Evolutionary conservation across 495 filamentous ascomycete species (phyloP), one percentile per base, ranked within the genome.

Genomic region (Aspergillus ellipticus): DNA sequence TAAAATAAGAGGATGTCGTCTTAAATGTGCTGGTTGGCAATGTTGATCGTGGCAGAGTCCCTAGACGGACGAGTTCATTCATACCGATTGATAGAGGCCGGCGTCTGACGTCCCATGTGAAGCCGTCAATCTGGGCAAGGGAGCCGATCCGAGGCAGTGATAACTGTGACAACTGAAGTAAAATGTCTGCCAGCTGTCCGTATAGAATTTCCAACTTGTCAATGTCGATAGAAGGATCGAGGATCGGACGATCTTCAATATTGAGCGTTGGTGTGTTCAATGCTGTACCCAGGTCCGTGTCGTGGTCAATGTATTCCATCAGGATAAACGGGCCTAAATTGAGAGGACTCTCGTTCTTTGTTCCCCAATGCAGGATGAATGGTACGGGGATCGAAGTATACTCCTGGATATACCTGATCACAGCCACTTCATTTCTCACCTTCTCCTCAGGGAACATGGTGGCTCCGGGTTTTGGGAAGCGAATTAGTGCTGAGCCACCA

Each of bases 291-390:
- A 79, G 64, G 6, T 45, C 66, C 16, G 47, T 49, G 4, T 63
- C 28, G 53, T 76, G 63, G 5, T 72, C 57, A 21, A 78, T 62
- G 54, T 75, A 75, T 15, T 77, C 69, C 65, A 78, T 76, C 39
- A 80, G 57, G 33, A 64, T 62, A 17, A 66, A 66, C 16, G 61
- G 59, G 16, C 60, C 52, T 0, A 65, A 51, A 2, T 53, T 62
- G 8, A 60, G 42, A 15, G 63, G 60, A 53, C 31, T 67, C 17
- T 63, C 57, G n/a, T n/a, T n/a, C n/a, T n/a, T n/a, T 29, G 61
- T 62, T 6, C 66, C 71, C 64, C 57, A 74, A 49, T 68, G 62
- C n/a, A 70, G 62, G 37, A 79, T 47, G 39, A 56, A 60, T 15
- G 73, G 72, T 55, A 70, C 65, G 8, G 68, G 69, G 10, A 77